Evolutionary conservation across 257 asterid species (phyloP), one percentile per base, ranked within the genome.

Genomic region (Pogostemon cablin): DNA sequence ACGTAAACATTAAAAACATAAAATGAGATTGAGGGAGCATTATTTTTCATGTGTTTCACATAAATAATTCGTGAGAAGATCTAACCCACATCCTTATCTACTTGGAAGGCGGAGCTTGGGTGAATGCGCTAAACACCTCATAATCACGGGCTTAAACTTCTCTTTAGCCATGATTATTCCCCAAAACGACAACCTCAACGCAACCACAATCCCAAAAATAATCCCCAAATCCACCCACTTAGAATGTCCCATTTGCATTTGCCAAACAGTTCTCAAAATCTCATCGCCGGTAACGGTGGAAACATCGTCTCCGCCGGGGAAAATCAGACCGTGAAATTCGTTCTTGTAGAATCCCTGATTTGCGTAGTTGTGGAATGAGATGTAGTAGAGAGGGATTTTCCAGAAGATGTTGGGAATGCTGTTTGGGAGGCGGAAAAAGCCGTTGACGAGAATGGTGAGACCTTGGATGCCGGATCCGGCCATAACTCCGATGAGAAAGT

Each of bases 391-490:
- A 6, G 86, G 86, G 4, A 71, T 81, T 40, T 57, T 81, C 88
- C 84, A 84, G n/a, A 81, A 47, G 10, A 74, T 76, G 3, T 69
- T 75, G 0, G 88, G 88, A 7, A 84, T 59, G 72, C 81, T 84
- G 46, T 54, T 6, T 0, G 84, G 86, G 34, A 84, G 67, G n/a
- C 88, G 72, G 4, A 84, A 84, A 9, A 81, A 84, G 0, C 86
- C 86, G n/a, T 79, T 68, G 44, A 54, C 68, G 5, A 84, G 67
- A 56, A 81, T 71, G 81, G 79, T 77, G 2, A 79, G 47, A 9
- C 83, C 86, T 46, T 79, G 84, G 38, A 81, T 62, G 40, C 84
- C 86, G 11, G 82, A 68, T n/a, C 81, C 87, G 2, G 66, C 60
- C 11, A 83, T 81, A 71, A 84, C 48, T 1, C 83, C 83, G 65